phyloP scores from a whole-genome alignment of 441 rosid species.

The Brassica balearica region DNA sequence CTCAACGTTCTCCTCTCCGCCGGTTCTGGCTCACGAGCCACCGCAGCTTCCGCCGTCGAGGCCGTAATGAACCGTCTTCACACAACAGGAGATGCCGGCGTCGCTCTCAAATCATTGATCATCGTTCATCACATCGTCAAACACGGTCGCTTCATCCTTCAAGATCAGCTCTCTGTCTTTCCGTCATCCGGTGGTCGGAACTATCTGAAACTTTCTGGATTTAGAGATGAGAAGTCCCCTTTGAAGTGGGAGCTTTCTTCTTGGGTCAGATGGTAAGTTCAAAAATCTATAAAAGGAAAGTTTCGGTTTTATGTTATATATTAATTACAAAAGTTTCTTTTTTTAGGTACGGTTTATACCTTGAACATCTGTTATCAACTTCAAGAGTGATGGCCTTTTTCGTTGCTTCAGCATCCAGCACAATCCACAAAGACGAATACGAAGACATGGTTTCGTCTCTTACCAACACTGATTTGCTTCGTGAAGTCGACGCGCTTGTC shows the following conservation, averaged over 20 bases:
- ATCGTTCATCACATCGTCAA: neutral
- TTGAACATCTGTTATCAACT: conserved; percentile 67
- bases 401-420: conserved; percentile 58
- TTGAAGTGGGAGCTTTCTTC: conserved; percentile 81
- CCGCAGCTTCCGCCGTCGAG: conserved; percentile 66
- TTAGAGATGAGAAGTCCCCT: conserved; percentile 59
- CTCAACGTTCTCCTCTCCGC: conserved; percentile 63
- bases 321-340: neutral
- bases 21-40: conserved; percentile 74
- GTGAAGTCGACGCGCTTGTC: conserved; percentile 60
- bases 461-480: conserved; percentile 53
- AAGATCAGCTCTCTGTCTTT: neutral
- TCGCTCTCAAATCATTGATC: neutral
- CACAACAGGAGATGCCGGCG: conserved; percentile 64
- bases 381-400: conserved; percentile 71
- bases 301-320: neutral
- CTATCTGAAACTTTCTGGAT: neutral
- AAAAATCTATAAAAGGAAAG: neutral
- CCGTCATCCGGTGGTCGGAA: neutral
- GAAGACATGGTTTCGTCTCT: conserved; percentile 63
- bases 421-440: conserved; percentile 53
- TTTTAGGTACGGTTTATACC: conserved; percentile 64
- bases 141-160: neutral
- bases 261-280: conserved; percentile 79
- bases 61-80: conserved; percentile 89